These are phyloP conservation scores for Phytophthora foliorum DNA, from an alignment of 352 stramenopile species.

Conservation along the genomic window DNA sequence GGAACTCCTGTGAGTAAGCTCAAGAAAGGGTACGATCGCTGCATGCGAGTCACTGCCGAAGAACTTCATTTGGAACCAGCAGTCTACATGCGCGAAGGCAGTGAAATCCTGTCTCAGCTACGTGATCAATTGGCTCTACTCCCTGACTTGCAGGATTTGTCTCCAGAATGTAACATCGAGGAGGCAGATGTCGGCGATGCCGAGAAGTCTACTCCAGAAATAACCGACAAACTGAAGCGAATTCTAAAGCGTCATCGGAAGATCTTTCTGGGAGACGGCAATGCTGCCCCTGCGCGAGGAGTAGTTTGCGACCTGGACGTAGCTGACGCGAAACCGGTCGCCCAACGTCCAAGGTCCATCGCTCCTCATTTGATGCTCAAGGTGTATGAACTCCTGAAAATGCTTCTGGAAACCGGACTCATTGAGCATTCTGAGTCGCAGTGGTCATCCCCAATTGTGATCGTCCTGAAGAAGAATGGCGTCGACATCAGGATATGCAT, in stretches of 20 bases:
- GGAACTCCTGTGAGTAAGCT: background rate
- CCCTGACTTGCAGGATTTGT: background rate
- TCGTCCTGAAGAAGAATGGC: no score
- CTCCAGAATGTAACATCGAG: background rate
- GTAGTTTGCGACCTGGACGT: conserved; percentile 1
- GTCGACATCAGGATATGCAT: no score
- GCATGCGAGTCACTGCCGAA: background rate
- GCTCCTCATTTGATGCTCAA: no score
- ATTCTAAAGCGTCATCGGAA: background rate
- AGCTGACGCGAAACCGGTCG: no score
- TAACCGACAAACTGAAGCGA: background rate
- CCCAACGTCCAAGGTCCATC: no score
- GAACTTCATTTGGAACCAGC: background rate
- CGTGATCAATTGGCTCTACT: background rate
- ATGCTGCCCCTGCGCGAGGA: background rate
- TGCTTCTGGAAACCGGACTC: no score
- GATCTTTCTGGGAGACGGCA: conserved; percentile 1
- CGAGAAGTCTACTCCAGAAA: background rate
- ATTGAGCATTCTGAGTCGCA: no score
- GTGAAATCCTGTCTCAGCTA: background rate
- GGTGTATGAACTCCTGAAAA: no score
- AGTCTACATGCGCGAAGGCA: no score
- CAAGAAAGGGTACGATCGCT: background rate
- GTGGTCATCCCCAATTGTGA: no score
- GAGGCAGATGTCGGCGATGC: background rate